A percentile compares a stretch with the other conserved stretches of the same genome.
These are phyloP conservation scores for Kuraishia ogatae DNA, from an alignment of 805 yeast species.

Conservation along the genomic window DNA sequence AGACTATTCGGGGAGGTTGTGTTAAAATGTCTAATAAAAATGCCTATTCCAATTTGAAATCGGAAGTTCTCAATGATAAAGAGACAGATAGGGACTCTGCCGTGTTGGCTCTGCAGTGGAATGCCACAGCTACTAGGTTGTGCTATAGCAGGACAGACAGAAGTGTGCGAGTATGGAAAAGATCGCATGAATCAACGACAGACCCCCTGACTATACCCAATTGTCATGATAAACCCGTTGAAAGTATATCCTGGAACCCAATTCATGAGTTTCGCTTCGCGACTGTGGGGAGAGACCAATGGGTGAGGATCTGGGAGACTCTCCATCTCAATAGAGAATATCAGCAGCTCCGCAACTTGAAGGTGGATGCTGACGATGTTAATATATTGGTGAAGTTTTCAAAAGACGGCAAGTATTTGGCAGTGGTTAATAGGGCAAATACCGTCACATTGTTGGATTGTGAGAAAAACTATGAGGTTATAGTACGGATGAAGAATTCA, in stretches of 20 bases:
- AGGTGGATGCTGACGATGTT: slow-evolving; percentile 10
- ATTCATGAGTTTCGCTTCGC: slow-evolving; percentile 30
- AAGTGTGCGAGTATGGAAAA: slow-evolving; percentile 32
- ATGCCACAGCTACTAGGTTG: slow-evolving; percentile 31
- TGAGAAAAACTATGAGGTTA: slow-evolving; percentile 17
- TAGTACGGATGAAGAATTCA: slow-evolving; percentile 12
- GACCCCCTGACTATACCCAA: slow-evolving; percentile 28
- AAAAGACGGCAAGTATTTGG: slow-evolving; percentile 28
- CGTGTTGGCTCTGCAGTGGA: slow-evolving; percentile 28
- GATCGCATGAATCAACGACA: slow-evolving; percentile 16
- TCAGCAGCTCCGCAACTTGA: slow-evolving; percentile 7
- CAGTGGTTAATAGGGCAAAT: slow-evolving; percentile 27
- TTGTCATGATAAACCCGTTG: slow-evolving; percentile 32
- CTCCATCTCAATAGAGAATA: slow-evolving; percentile 19
- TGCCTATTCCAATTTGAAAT: neutral
- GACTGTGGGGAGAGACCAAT: slow-evolving; percentile 34
- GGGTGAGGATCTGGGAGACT: slow-evolving; percentile 34
- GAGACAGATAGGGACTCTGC: slow-evolving; percentile 17
- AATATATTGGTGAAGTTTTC: slow-evolving; percentile 24
- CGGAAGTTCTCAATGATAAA: neutral
- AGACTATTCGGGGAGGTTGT: too few species aligned
- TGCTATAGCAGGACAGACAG: slow-evolving; percentile 34
- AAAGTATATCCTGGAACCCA: slow-evolving; percentile 38
- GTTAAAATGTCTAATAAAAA: neutral
- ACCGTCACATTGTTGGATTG: slow-evolving; percentile 22